Conservation (phyloP, 73 alveolate species). For the Stentor coeruleus region DNA sequence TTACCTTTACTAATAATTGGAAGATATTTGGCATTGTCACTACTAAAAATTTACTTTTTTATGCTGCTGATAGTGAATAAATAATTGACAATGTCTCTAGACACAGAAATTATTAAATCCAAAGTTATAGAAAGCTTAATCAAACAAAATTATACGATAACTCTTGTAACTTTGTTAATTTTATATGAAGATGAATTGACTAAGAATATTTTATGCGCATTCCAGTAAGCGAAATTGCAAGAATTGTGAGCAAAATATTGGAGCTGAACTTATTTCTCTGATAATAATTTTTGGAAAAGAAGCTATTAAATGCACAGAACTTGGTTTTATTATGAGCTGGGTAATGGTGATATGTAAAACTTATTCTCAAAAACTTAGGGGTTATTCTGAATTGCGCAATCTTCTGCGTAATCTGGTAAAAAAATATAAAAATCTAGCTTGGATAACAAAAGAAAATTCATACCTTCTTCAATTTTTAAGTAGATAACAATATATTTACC, state of each 20-base stretch:
- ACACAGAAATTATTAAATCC: background rate
- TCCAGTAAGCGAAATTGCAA: background rate
- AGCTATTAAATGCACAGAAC: background rate
- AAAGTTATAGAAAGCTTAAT: background rate
- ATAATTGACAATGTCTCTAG: background rate
- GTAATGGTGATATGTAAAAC: background rate
- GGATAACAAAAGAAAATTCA: constrained; percentile 3
- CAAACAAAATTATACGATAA: background rate
- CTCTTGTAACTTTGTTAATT: background rate
- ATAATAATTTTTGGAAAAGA: background rate
- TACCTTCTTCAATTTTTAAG: constrained; percentile 10
- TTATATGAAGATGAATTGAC: background rate
- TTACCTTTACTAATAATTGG: background rate
- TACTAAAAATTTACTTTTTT: background rate
- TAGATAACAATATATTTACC: too few species aligned
- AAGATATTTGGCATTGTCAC: constrained; percentile 6
- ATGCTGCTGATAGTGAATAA: background rate
- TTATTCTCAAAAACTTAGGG: background rate
- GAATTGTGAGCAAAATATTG: background rate
- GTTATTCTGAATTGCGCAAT: background rate
- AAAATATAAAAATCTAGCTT: background rate
- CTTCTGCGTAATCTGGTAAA: background rate
- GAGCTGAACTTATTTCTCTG: constrained; percentile 7
- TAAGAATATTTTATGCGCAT: background rate
- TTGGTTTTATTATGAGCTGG: constrained; percentile 19